phyloP scores from a whole-genome alignment of 148 eudicot species.

The Nepenthes gracilis region DNA sequence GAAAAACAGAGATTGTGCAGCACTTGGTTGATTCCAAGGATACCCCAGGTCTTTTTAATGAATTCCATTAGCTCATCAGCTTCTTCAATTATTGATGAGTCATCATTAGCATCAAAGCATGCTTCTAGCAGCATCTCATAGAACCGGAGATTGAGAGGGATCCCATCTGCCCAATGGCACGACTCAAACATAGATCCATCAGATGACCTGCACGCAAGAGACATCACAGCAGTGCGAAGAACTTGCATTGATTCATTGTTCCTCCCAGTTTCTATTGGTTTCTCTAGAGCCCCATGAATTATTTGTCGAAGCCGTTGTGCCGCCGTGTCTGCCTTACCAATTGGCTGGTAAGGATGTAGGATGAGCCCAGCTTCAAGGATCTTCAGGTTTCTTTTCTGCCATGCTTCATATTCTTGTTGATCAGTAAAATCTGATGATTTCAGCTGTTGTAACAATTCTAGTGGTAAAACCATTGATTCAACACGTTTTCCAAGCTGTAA shows the following conservation, averaged over 20 bases:
- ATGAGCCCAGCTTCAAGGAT: slow-evolving; percentile 94
- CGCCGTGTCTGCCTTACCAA: slow-evolving; percentile 63
- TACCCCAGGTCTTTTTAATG: slow-evolving; percentile 83
- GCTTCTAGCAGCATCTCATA: slow-evolving; percentile 82
- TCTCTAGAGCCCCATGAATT: slow-evolving; percentile 66
- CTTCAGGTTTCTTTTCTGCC: slow-evolving; percentile 82
- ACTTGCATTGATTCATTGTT: slow-evolving; percentile 86
- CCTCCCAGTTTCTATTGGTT: slow-evolving; percentile 85
- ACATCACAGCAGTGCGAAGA: slow-evolving; percentile 70
- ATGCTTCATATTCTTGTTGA: slow-evolving; percentile 71
- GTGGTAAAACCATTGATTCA: slow-evolving; percentile 79
- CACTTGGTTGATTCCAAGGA: slow-evolving; percentile 82
- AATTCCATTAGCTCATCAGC: slow-evolving; percentile 92
- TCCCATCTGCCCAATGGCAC: slow-evolving; percentile 96
- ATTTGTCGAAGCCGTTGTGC: slow-evolving; percentile 63
- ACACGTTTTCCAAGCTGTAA: slow-evolving; percentile 71
- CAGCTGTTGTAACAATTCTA: slow-evolving; percentile 88
- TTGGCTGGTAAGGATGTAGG: slow-evolving; percentile 61
- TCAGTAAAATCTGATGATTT: slow-evolving; percentile 78
- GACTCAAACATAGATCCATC: slow-evolving; percentile 62
- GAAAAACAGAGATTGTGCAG: slow-evolving; percentile 83
- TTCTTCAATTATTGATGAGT: slow-evolving; percentile 70
- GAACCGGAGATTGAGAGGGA: slow-evolving; percentile 79
- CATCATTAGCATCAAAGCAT: slow-evolving; percentile 73
- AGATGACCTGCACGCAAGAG: slow-evolving; percentile 71